Conservation (phyloP, 179 eudicot genomes). For the Drosera spatulata region DNA sequence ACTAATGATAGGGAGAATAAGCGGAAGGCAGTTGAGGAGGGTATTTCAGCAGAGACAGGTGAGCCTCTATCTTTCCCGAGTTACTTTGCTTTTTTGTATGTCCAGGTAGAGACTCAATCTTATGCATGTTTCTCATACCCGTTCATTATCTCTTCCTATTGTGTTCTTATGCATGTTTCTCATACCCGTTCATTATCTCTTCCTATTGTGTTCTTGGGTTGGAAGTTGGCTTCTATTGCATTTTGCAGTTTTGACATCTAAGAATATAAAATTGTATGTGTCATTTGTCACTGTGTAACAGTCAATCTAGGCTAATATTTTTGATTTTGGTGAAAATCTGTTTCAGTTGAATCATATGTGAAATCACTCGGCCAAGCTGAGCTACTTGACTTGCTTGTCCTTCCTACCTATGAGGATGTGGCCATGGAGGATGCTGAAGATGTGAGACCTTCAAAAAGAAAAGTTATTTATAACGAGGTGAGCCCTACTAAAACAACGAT, state of each 20-base stretch:
- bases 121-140: background rate
- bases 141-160: background rate
- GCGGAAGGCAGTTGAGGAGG: constrained; percentile 83
- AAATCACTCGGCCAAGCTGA: constrained; percentile 79
- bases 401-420: constrained; percentile 54
- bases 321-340: constrained; percentile 1
- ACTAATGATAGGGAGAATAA: constrained; percentile 91
- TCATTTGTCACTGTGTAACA: background rate
- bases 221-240: background rate
- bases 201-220: background rate
- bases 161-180: background rate
- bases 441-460: constrained; percentile 83
- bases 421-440: constrained; percentile 78
- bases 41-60: constrained; percentile 93
- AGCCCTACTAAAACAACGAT: constrained; percentile 7
- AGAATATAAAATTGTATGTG: background rate
- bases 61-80: background rate
- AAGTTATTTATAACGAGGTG: constrained; percentile 86
- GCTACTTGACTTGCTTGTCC: constrained; percentile 88
- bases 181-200: background rate
- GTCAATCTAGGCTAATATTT: background rate
- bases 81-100: background rate
- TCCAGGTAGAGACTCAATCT: background rate
- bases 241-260: too few relatives aligned
- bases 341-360: constrained; percentile 90